Base-by-base conservation (phyloP, 164 flowering plant genomes). In the Vitis labrusca region DNA sequence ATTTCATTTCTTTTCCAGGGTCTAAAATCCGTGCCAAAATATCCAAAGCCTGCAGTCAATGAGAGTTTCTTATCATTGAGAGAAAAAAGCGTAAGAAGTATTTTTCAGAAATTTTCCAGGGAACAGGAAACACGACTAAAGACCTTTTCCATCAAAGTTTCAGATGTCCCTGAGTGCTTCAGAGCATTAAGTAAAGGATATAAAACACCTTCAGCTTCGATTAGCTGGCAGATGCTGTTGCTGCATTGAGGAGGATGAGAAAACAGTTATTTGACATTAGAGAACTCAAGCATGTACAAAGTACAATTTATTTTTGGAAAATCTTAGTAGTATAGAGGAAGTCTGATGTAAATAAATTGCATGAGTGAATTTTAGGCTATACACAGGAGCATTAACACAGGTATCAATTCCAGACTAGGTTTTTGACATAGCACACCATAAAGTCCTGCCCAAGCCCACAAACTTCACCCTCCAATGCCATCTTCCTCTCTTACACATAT, bases 11-110 rank as follows among this genome's bases (percentile, higher is more conserved):
- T 79, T 83, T 87, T 74, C 75, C 81, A 63, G 92, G 94, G 65
- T 91, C 91, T 67, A 89, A 82, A 64, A 94, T 77, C 74, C 92
- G 83, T 50, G 86, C 82, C 55, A 94, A 89, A 71, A 89, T 76
- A 77, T 81, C 79, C 78, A 94, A 56, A 64, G 80, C 77, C 98
- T 93, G 94, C 88, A 84, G 50, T 73, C 66, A 37, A 71, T 50
- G 48, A 30, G 66, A 65, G 12, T 19, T 13, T 62, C 13, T 3
- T 61, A 70, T 72, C 55, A 74, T 27, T 49, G 9, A 67, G 55
- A 61, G 50, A 65, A 15, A 60, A 23, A 64, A 50, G 70, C 2
- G 0, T 50, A 10, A 72, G 37, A 69, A 62, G 16, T 12, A 32
- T 61, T 57, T 15, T n/a, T 12, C 15, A 69, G 16, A 16, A 60